phyloP scores from a whole-genome alignment of 31 red algal species.

The Asparagopsis taxiformis region DNA sequence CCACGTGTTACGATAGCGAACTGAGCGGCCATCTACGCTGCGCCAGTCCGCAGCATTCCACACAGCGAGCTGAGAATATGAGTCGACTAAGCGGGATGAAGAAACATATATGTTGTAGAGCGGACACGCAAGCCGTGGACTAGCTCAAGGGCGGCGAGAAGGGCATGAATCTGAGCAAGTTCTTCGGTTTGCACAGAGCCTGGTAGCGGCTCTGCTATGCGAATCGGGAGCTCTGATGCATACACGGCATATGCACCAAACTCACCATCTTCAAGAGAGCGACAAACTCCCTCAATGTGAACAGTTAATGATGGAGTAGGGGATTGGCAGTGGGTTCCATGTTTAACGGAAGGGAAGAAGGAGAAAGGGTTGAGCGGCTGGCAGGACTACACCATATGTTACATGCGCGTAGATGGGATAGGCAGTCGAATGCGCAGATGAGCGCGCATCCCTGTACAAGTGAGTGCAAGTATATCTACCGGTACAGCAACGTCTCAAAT shows the following conservation, averaged over 20 bases:
- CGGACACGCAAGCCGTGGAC: slow-evolving; percentile 37
- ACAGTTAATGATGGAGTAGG: neutral
- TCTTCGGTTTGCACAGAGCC: slow-evolving; percentile 24
- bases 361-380: too few relatives aligned
- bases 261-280: slow-evolving; percentile 1
- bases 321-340: too few relatives aligned
- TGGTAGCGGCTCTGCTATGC: slow-evolving; percentile 29
- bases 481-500: too few relatives aligned
- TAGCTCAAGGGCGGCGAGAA: slow-evolving; percentile 35
- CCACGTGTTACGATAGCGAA: neutral
- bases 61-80: neutral
- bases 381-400: too few relatives aligned
- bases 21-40: slow-evolving; percentile 6
- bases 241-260: slow-evolving; percentile 20
- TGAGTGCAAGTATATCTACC: too few relatives aligned
- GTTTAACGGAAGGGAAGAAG: too few relatives aligned
- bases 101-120: slow-evolving; percentile 1
- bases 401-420: too few relatives aligned
- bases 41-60: slow-evolving; percentile 10
- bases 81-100: neutral
- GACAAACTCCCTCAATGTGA: neutral
- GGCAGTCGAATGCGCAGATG: too few relatives aligned
- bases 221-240: slow-evolving; percentile 4
- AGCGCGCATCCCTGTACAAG: too few relatives aligned
- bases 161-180: slow-evolving; percentile 1